Evolutionary conservation across 176 grass and related monocot species (phyloP), one percentile per base, ranked within the genome.

Genomic region (Oryza punctata): DNA sequence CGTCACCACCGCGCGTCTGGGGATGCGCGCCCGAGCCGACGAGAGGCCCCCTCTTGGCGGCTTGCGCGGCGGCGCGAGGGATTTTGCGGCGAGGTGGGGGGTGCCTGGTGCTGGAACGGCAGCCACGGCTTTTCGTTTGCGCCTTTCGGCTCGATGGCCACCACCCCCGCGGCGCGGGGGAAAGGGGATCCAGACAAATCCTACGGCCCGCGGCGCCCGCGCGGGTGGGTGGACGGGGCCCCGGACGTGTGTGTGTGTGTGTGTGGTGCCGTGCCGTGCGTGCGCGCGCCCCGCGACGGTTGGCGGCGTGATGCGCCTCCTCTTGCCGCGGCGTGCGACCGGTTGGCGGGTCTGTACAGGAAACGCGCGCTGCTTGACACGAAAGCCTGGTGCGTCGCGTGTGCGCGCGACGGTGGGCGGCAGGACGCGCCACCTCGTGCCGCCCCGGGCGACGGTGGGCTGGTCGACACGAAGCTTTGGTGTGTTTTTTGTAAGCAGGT

Each of bases 11-110:
- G 19, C 52, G 9, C 10, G 79, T 32, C 40, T 27, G 59, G 40
- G 52, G 44, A 49, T 29, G 73, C 59, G 69, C 40, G 90, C 65
- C 6, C 12, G 81, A 13, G 81, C 67, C 10, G 76, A 33, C 32
- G 32, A 33, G 32, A 26, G 37, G 19, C 52, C 18, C 19, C 19
- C 19, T 1, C 61, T 71, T 83, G 88, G 72, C 43, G 25, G 63
- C 16, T 82, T 78, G 77, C 73, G 71, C 47, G 24, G 86, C 80
- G 35, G 24, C 50, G 14, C 32, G 50, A 57, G 75, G 75, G 86
- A 57, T 65, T 59, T 84, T 70, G 87, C 69, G 74, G 75, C 60
- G 75, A 3, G 12, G 65, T 38, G 35, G 29, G 16, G 9, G 38
- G n/a, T 4, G 29, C 4, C 37, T 38, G 40, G 29, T 2, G 14